Conservation (phyloP, 805 yeast species). For the Isabelozyma pseudorhagii region DNA sequence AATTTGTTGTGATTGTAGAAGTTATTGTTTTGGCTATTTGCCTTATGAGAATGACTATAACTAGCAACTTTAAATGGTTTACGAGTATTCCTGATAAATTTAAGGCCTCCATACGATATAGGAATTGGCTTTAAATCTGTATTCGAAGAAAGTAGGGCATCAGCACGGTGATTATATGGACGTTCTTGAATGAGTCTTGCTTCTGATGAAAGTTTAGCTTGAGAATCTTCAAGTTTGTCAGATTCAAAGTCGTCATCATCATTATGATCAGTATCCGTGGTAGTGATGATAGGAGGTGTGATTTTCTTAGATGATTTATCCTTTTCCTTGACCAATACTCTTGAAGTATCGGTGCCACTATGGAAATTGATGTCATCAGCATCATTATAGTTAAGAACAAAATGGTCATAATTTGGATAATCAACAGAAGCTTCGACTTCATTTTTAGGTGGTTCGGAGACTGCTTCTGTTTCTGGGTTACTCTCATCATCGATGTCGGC, state of each 20-base stretch:
- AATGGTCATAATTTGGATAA: background rate
- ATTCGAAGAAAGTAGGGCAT: conserved; percentile 37
- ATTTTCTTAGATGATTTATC: background rate
- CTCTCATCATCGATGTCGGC: conserved; percentile 3
- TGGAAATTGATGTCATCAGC: background rate
- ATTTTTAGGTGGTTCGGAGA: background rate
- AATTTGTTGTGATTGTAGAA: conserved; percentile 25
- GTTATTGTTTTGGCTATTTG: conserved; percentile 5
- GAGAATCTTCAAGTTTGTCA: background rate
- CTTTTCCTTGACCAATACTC: background rate
- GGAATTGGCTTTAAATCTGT: conserved; percentile 41
- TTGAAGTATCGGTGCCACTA: background rate
- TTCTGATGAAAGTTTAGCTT: background rate
- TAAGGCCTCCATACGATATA: conserved; percentile 20
- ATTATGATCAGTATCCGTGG: conserved; percentile 2
- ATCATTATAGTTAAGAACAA: background rate
- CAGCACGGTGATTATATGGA: conserved; percentile 42
- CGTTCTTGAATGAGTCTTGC: background rate
- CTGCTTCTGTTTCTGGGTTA: conserved; percentile 7
- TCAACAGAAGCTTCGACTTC: conserved; percentile 10
- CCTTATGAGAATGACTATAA: conserved; percentile 32
- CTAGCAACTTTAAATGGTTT: conserved; percentile 68
- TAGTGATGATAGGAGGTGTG: background rate
- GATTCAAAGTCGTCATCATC: background rate
- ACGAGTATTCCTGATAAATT: conserved; percentile 41